phyloP scores from a whole-genome alignment of 306 rosid genomes.

The Prunus salicina region DNA sequence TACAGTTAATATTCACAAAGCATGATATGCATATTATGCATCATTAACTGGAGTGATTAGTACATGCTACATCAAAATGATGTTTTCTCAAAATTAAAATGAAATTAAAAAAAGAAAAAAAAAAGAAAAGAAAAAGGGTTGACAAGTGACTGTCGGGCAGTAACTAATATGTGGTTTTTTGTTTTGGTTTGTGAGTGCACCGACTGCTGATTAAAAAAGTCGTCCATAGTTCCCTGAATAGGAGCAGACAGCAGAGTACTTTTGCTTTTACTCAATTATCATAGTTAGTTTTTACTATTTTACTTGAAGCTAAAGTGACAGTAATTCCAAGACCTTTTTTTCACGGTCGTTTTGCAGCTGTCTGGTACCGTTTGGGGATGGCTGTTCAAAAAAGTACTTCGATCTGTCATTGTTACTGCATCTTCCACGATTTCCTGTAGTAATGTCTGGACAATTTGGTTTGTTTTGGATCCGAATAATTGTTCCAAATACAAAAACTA shows the following conservation, averaged over 20 bases:
- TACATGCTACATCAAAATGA: too few relatives aligned
- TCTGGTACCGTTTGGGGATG: too few relatives aligned
- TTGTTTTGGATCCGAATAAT: not conserved
- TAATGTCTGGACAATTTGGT: not conserved
- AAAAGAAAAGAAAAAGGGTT: not conserved
- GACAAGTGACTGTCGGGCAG: not conserved
- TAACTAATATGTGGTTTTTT: not conserved
- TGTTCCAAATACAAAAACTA: too few relatives aligned
- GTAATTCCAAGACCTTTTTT: not conserved
- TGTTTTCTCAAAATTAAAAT: not conserved
- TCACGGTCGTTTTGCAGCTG: not conserved
- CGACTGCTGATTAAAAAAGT: not conserved
- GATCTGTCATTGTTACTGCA: not conserved
- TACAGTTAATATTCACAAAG: too few relatives aligned
- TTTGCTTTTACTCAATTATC: not conserved
- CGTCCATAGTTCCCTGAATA: not conserved
- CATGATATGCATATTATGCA: too few relatives aligned
- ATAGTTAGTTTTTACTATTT: not conserved
- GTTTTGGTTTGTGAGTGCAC: too few relatives aligned
- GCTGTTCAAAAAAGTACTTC: not conserved
- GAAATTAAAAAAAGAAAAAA: not conserved
- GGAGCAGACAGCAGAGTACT: not conserved
- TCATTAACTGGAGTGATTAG: too few relatives aligned
- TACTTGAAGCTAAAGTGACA: not conserved
- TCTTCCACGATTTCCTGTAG: not conserved